phyloP scores from a whole-genome alignment of 345 rosid species.

The Syzygium oleosum region DNA sequence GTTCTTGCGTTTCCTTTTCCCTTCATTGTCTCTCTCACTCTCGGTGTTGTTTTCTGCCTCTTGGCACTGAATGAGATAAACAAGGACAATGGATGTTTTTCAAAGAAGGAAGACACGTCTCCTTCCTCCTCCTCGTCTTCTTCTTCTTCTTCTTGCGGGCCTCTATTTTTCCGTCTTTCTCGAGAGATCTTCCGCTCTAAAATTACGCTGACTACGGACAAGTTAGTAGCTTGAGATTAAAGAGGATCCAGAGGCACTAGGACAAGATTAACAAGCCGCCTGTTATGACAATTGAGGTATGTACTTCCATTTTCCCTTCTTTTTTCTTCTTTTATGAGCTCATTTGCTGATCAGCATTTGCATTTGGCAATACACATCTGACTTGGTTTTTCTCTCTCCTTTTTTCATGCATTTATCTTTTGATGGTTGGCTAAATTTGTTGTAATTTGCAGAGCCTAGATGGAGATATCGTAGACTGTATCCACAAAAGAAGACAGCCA shows the following conservation, averaged over 20 bases:
- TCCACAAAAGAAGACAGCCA: slow-evolving; percentile 76
- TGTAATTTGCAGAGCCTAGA: slow-evolving; percentile 46
- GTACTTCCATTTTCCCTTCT: background rate
- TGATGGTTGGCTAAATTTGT: background rate
- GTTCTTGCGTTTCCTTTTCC: background rate
- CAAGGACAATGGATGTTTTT: slow-evolving; percentile 11
- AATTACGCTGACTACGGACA: slow-evolving; percentile 45
- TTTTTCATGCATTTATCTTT: too few relatives aligned
- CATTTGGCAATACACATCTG: background rate
- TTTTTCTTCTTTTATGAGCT: background rate
- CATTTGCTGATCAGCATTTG: background rate
- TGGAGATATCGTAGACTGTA: slow-evolving; percentile 92
- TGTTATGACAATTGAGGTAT: slow-evolving; percentile 71
- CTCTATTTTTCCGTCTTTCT: slow-evolving; percentile 1
- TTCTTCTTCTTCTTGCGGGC: background rate
- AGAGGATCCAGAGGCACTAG: slow-evolving; percentile 72
- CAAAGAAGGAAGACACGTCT: slow-evolving; percentile 5
- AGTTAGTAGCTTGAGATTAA: slow-evolving; percentile 69
- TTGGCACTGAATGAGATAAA: slow-evolving; percentile 35
- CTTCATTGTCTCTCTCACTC: background rate
- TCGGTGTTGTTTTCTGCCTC: background rate
- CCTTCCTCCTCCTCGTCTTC: background rate
- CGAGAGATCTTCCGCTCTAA: slow-evolving; percentile 22
- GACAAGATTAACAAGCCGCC: slow-evolving; percentile 79
- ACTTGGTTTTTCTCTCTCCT: too few relatives aligned